These are phyloP conservation scores for Stachybotrys elegans DNA, from an alignment of 2,329 filamentous ascomycete genomes.

Conservation along the genomic window DNA sequence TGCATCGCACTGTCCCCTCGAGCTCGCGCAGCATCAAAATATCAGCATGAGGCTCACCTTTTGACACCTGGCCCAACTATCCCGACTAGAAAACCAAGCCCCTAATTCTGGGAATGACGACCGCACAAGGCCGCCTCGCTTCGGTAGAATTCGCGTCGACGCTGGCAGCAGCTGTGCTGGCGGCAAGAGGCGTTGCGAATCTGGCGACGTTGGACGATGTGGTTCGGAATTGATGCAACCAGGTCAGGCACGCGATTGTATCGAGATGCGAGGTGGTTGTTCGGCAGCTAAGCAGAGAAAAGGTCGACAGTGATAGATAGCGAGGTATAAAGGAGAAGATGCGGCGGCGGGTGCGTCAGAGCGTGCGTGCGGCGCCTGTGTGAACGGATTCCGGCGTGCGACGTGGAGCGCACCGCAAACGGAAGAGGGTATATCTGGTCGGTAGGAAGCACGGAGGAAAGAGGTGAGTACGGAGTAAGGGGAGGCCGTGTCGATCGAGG, in stretches of 20 bases:
- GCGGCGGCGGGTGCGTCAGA: neutral
- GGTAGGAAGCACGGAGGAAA: neutral
- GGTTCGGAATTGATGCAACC: no score
- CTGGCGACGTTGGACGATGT: neutral
- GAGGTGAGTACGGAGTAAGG: neutral
- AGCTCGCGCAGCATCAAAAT: slow-evolving; percentile 9
- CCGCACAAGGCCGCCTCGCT: slow-evolving; percentile 17
- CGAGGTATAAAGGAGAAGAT: slow-evolving; percentile 2
- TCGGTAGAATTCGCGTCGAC: slow-evolving; percentile 8
- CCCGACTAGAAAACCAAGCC: slow-evolving; percentile 17
- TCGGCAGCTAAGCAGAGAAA: no score
- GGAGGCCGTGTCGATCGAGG: slow-evolving; percentile 18
- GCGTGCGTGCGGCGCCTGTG: neutral
- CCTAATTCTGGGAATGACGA: slow-evolving; percentile 19
- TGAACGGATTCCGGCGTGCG: neutral
- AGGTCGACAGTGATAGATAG: no score
- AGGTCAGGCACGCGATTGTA: no score
- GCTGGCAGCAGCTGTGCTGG: slow-evolving; percentile 2
- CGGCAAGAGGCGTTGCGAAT: neutral
- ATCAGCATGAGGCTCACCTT: slow-evolving; percentile 17
- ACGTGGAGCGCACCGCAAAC: slow-evolving; percentile 5
- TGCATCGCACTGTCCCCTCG: no score
- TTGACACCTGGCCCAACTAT: slow-evolving; percentile 13
- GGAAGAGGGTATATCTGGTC: slow-evolving; percentile 1
- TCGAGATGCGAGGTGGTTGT: no score